Conservation (phyloP, 805 yeast species). For the baker's yeast (Saccharomyces cerevisiae) region DNA sequence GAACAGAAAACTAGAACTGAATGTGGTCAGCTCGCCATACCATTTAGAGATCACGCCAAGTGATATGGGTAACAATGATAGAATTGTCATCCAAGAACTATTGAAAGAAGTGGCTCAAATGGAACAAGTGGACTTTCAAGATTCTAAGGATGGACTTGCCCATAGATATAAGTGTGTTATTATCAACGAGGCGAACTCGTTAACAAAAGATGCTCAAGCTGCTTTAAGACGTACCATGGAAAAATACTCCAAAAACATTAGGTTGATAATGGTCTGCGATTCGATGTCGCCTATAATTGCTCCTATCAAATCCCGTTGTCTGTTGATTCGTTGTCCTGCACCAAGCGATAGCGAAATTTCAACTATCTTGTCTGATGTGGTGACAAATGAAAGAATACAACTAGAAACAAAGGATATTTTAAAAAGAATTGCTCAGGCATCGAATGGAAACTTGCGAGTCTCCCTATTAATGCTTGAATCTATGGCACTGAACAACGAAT, state of each 20-base stretch:
- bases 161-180: constrained; percentile 71
- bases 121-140: constrained; percentile 81
- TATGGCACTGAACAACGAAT: constrained; percentile 58
- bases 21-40: constrained; percentile 82
- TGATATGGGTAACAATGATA: constrained; percentile 92
- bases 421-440: constrained; percentile 42
- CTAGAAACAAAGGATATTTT: constrained; percentile 39
- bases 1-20: constrained; percentile 77
- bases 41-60: constrained; percentile 95
- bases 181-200: constrained; percentile 84
- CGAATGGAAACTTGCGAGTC: constrained; percentile 68
- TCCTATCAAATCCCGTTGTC: constrained; percentile 89
- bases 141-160: constrained; percentile 34
- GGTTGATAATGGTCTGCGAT: constrained; percentile 78
- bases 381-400: constrained; percentile 44
- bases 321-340: constrained; percentile 79
- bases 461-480: constrained; percentile 79
- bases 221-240: constrained; percentile 95
- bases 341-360: constrained; percentile 59
- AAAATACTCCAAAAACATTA: constrained; percentile 78
- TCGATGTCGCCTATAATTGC: constrained; percentile 86
- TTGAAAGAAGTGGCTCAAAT: constrained; percentile 92
- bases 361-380: constrained; percentile 46
- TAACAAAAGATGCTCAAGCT: constrained; percentile 91
- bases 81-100: constrained; percentile 89